Evolutionary conservation across 176 grass and related monocot species (phyloP).

Genomic region (Urochloa ruziziensis): DNA sequence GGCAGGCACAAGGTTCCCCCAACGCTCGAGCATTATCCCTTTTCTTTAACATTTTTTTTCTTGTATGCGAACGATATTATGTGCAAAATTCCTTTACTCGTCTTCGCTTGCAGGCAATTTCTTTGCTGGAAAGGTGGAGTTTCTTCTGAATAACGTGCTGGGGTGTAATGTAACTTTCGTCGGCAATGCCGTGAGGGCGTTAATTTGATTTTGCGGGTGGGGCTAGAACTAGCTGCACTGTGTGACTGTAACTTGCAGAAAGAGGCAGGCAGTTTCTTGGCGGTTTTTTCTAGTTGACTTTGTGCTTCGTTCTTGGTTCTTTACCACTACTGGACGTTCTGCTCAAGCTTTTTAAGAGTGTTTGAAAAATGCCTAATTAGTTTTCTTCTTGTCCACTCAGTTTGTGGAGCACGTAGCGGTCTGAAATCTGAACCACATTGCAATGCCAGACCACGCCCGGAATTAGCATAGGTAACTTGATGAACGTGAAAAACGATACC

Average conservation of each 20-base stretch:
- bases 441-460: neutral
- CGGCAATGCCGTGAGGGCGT: conserved; percentile 17
- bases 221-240: neutral
- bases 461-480: neutral
- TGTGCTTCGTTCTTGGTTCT: neutral
- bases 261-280: neutral
- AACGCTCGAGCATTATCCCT: neutral
- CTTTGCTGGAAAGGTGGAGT: neutral
- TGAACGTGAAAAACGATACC: neutral
- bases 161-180: neutral
- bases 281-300: conserved; percentile 14
- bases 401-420: neutral
- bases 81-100: neutral
- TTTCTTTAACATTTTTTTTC: neutral
- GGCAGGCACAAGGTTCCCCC: conserved; percentile 1
- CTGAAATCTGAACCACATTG: neutral
- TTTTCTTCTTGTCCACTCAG: neutral
- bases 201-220: neutral
- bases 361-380: neutral
- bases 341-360: neutral
- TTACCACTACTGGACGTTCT: neutral
- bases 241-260: neutral
- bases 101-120: conserved; percentile 4
- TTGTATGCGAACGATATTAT: neutral
- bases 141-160: neutral